A percentile compares a stretch with the other conserved stretches of the same genome.
Evolutionary conservation across 2,329 filamentous ascomycete genomes (phyloP).

Genomic region (Chrysoporthe cubensis): DNA sequence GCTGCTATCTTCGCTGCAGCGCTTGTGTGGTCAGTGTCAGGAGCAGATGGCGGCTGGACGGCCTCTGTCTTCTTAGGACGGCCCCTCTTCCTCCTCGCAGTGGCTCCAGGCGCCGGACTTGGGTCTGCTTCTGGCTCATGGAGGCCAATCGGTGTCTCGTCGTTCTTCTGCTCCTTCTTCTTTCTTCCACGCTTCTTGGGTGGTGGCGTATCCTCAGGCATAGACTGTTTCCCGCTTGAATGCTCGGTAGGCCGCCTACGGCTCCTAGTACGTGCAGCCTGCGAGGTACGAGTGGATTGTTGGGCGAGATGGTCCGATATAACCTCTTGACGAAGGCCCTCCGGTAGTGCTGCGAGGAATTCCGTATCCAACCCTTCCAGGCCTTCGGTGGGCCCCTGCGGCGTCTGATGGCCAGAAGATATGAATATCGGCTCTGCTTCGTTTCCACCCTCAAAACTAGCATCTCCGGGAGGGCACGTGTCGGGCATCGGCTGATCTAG

Average conservation of each 20-base stretch:
- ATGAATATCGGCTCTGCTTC: constrained; percentile 10
- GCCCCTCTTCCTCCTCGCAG: constrained; percentile 44
- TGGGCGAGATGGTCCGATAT: constrained; percentile 19
- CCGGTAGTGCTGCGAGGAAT: constrained; percentile 25
- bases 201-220: constrained; percentile 24
- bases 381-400: neutral
- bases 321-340: constrained; percentile 25
- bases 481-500: constrained; percentile 23
- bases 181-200: constrained; percentile 38
- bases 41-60: constrained; percentile 20
- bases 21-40: constrained; percentile 5
- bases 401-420: constrained; percentile 14
- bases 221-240: neutral
- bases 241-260: constrained; percentile 19
- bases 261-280: constrained; percentile 27
- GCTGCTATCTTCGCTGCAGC: constrained; percentile 9
- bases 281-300: constrained; percentile 17
- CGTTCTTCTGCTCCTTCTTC: constrained; percentile 30
- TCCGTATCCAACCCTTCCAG: constrained; percentile 20
- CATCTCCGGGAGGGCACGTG: constrained; percentile 19
- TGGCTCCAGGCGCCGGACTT: constrained; percentile 1
- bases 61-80: constrained; percentile 45
- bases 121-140: constrained; percentile 19
- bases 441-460: neutral
- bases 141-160: constrained; percentile 9